A percentile compares a stretch with the other conserved stretches of the same genome.
These are phyloP conservation scores for Aspergillus nanangensis DNA, from an alignment of 495 filamentous ascomycete genomes.

Conservation along the genomic window DNA sequence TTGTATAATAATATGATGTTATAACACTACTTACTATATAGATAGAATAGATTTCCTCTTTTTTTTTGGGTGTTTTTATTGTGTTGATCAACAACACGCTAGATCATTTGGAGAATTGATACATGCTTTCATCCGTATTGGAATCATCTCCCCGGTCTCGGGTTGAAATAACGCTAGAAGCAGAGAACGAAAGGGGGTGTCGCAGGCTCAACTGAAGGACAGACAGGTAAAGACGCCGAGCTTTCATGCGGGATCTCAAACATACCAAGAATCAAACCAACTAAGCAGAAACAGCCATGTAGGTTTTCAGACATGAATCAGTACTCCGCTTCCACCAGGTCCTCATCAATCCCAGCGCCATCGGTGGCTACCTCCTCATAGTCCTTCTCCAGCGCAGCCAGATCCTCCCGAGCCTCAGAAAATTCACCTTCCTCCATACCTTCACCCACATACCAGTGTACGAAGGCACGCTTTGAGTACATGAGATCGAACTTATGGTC, in stretches of 20 bases:
- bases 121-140: not conserved
- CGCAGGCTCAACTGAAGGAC: slow-evolving; percentile 19
- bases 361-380: slow-evolving; percentile 89
- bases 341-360: slow-evolving; percentile 55
- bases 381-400: slow-evolving; percentile 85
- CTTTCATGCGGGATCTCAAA: slow-evolving; percentile 11
- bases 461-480: slow-evolving; percentile 94
- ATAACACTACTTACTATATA: not conserved
- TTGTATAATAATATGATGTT: not conserved
- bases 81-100: not conserved
- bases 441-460: slow-evolving; percentile 94
- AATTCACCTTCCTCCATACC: slow-evolving; percentile 97
- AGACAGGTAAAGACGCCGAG: slow-evolving; percentile 14
- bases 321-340: slow-evolving; percentile 59
- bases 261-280: slow-evolving; percentile 21
- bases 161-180: slow-evolving; percentile 25
- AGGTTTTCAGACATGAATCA: too few species aligned
- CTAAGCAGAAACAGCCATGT: slow-evolving; percentile 5
- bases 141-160: too few species aligned
- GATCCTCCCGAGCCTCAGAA: slow-evolving; percentile 83
- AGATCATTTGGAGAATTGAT: not conserved
- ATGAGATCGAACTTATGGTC: slow-evolving; percentile 96
- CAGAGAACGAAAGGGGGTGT: slow-evolving; percentile 27
- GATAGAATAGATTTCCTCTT: not conserved
- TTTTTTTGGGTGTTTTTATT: not conserved